phyloP scores from a whole-genome alignment of 495 filamentous ascomycete genomes.

The Evernia prunastri region DNA sequence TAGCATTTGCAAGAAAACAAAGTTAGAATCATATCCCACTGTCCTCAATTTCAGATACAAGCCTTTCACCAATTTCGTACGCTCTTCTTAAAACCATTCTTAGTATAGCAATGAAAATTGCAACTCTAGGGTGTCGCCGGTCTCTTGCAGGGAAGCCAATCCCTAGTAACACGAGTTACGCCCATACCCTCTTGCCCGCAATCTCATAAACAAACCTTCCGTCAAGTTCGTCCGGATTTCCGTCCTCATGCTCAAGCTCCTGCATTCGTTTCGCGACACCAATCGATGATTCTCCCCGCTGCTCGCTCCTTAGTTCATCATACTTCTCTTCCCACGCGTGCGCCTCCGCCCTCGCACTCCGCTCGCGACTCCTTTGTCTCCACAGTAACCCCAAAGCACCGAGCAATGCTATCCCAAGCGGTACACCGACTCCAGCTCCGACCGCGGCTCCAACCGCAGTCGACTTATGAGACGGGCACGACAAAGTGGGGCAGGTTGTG shows the following conservation, averaged over 20 bases:
- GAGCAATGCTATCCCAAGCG: background rate
- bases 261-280: background rate
- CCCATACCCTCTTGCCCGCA: background rate
- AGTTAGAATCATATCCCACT: too few relatives aligned
- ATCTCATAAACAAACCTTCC: background rate
- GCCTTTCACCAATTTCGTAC: too few relatives aligned
- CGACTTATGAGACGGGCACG: background rate
- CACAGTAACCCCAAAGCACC: background rate
- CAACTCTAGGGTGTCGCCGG: too few relatives aligned
- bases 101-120: too few relatives aligned
- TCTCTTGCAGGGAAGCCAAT: too few relatives aligned
- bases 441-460: background rate
- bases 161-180: background rate
- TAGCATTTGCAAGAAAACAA: too few relatives aligned
- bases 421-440: background rate
- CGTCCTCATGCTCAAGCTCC: background rate
- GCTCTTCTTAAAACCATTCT: too few relatives aligned
- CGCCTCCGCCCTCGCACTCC: background rate
- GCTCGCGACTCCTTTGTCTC: background rate
- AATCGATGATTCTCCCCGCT: background rate
- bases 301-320: background rate
- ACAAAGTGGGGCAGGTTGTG: background rate
- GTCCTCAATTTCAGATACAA: too few relatives aligned
- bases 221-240: background rate
- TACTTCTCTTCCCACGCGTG: background rate